phyloP scores from a whole-genome alignment of 257 asterid genomes.

The Leonotis leonurus region DNA sequence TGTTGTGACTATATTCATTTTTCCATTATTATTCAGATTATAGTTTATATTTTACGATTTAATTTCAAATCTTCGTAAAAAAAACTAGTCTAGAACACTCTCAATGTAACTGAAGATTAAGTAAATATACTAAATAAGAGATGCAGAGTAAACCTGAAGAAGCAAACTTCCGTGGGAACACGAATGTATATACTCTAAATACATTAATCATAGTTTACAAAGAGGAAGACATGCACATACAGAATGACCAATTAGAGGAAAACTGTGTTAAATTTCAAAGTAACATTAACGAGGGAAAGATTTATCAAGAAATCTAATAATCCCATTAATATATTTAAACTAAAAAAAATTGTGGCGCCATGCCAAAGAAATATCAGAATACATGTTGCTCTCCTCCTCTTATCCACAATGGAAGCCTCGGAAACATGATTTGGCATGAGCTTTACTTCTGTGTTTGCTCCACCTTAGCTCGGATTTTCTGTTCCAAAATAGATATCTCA shows the following conservation, averaged over 20 bases:
- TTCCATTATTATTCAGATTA: no score
- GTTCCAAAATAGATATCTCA: constrained; percentile 76
- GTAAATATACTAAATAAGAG: no score
- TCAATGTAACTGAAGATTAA: no score
- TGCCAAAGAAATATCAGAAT: constrained; percentile 15
- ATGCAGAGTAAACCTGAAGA: no score
- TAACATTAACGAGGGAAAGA: constrained; percentile 26
- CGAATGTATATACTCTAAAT: neutral
- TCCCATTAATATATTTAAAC: constrained; percentile 25
- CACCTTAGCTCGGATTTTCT: constrained; percentile 81
- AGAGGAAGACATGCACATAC: neutral
- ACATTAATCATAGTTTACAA: constrained; percentile 20
- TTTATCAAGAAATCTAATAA: constrained; percentile 17
- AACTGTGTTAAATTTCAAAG: constrained; percentile 17
- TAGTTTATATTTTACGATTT: no score
- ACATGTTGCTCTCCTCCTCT: constrained; percentile 33
- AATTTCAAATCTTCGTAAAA: no score
- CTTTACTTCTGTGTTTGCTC: constrained; percentile 63
- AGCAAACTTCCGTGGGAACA: no score
- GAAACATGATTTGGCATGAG: neutral
- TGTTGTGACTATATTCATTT: no score
- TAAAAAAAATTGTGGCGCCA: constrained; percentile 25
- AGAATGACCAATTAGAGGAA: constrained; percentile 5
- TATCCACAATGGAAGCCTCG: constrained; percentile 32
- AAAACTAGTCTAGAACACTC: no score